phyloP scores from a whole-genome alignment of 306 rosid genomes.

The Pyrus betulifolia region DNA sequence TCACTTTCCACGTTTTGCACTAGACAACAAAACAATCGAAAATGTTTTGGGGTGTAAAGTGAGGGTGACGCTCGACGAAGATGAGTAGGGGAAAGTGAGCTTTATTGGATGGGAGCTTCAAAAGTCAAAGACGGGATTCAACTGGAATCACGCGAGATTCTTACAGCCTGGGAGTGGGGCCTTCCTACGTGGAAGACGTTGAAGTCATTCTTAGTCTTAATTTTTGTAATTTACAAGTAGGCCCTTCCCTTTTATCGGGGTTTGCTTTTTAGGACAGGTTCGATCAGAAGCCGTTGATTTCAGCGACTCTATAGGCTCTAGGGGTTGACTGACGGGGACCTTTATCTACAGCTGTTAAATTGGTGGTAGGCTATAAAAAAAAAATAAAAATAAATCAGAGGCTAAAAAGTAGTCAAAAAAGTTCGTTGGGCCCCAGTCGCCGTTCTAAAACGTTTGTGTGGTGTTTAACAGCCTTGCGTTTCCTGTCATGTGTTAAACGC shows the following conservation, averaged over 20 bases:
- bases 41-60: neutral
- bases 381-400: neutral
- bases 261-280: neutral
- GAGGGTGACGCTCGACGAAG: neutral
- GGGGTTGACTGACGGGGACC: neutral
- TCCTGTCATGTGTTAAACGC: conserved; percentile 83
- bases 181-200: conserved; percentile 56
- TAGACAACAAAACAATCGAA: neutral
- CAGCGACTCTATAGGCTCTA: neutral
- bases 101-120: conserved; percentile 5
- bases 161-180: conserved; percentile 85
- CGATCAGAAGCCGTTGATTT: conserved; percentile 21
- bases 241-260: neutral
- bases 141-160: conserved; percentile 83
- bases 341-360: conserved; percentile 43
- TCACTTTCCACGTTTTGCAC: neutral
- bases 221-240: neutral
- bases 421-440: conserved; percentile 32
- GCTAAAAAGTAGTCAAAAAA: conserved; percentile 43
- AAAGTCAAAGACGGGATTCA: conserved; percentile 52
- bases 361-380: neutral
- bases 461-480: conserved; percentile 56
- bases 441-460: conserved; percentile 28
- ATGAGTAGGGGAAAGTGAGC: conserved; percentile 14
- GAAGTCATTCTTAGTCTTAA: conserved; percentile 20